Evolutionary conservation across 768 basidiomycete species (phyloP), one percentile per base, ranked within the genome.

Genomic region (Mycena metata): DNA sequence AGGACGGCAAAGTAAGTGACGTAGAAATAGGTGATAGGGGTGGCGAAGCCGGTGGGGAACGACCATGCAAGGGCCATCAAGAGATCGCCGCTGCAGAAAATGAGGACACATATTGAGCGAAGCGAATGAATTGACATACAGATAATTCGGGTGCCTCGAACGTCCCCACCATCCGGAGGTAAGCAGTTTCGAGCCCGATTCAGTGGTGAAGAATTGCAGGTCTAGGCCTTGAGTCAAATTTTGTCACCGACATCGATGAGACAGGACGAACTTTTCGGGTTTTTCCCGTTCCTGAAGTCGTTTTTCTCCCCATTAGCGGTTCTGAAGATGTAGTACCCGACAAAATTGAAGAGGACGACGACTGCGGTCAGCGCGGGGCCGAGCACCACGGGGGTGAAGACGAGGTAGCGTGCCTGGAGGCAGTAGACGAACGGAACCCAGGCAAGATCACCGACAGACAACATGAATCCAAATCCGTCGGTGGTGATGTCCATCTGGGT

Each of bases 401-500:
- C 97, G 68, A 99, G 90, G 80, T 94, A 99, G 57, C 96, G 92
- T 1, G 96, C 94, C 81, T 99, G 96, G 16, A 98, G 89, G 35
- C 90, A 90, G 81, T 98, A 99, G 17, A 90, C 91, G 80, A 98
- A 97, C 13, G 97, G 97, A 13, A 99, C 94, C 93, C 95, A 98
- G 21, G 90, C 80, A 33, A 98, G 87, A 76, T 98, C 96, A 46
- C 98, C 97, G 52, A 97, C 87, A 6, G 95, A 81, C 33, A 99
- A 91, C 98, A 99, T 99, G 86, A 96, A 98, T 9, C 98, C 98
- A 75, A 99, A 98, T 13, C 98, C 98, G 74, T 99, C 98, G 13
- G 93, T 94, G 4, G 92, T 96, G 76, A 99, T 96, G 76, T 99
- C 98, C 94, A 99, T 99, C 5, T 93, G 96, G 1, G 95, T 96